Evolutionary conservation across 164 flowering plant genomes (phyloP).

Genomic region (Amborella trichopoda): DNA sequence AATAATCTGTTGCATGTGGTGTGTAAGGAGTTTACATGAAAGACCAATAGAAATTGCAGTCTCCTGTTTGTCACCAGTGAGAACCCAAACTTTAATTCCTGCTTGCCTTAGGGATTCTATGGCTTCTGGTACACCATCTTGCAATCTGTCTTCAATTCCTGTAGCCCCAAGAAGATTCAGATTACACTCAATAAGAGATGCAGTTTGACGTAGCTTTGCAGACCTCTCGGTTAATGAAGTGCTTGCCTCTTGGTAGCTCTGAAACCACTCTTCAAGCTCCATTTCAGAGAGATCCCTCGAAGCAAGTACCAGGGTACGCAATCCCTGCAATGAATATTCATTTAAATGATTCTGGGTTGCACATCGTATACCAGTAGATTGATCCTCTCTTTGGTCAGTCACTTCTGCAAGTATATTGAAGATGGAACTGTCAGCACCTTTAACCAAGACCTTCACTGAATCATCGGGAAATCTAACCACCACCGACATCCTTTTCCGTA

Average conservation of each 20-base stretch:
- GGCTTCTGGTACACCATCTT: slow-evolving; percentile 90
- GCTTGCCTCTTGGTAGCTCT: slow-evolving; percentile 74
- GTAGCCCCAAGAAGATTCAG: slow-evolving; percentile 76
- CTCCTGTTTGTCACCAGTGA: slow-evolving; percentile 95
- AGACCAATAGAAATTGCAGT: slow-evolving; percentile 93
- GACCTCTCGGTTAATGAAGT: slow-evolving; percentile 74
- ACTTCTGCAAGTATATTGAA: slow-evolving; percentile 43
- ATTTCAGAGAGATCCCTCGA: slow-evolving; percentile 53
- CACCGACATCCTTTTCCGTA: slow-evolving; percentile 90
- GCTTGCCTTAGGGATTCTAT: slow-evolving; percentile 91
- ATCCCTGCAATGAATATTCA: slow-evolving; percentile 67
- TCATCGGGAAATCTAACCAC: slow-evolving; percentile 69
- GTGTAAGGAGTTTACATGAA: slow-evolving; percentile 72
- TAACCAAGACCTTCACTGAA: slow-evolving; percentile 73
- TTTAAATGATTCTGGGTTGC: slow-evolving; percentile 51
- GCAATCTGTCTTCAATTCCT: slow-evolving; percentile 82
- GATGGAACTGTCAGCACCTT: slow-evolving; percentile 90
- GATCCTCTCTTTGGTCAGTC: slow-evolving; percentile 6
- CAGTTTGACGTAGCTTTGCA: slow-evolving; percentile 65
- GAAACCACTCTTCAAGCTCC: slow-evolving; percentile 74
- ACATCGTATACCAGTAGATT: slow-evolving; percentile 11
- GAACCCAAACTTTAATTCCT: slow-evolving; percentile 92
- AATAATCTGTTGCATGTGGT: slow-evolving; percentile 66
- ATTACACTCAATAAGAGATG: slow-evolving; percentile 58
- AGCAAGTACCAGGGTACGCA: slow-evolving; percentile 88